Evolutionary conservation across 1,139 yeast species (phyloP), one percentile per base, ranked within the genome.

Genomic region (Wickerhamomyces sp.): DNA sequence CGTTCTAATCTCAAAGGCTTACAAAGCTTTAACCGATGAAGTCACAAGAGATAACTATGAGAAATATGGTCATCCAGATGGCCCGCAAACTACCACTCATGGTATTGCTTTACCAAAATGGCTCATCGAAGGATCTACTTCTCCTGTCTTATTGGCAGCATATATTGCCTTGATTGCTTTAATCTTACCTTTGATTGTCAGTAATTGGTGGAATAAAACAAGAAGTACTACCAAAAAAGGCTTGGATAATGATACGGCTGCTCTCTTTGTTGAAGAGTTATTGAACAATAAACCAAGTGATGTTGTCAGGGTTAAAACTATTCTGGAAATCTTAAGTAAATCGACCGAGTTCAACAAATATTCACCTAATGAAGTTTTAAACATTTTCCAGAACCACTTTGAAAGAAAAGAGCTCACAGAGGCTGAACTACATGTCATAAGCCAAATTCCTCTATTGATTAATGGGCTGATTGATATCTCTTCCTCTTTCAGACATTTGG

Each of bases 31-130:
- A 51, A 94, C 98, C 12, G 98, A 94, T 63, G 96, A 87, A 51
- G 77, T 72, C 26, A 80, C 89, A 10, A 81, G 81, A 54, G 87
- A 85, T 49, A 94, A 94, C 61, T 90, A 76, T 60, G 68, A 83
- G 56, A 81, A 78, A 55, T 92, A 82, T 57, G 99, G 99, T 34
- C 96, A 94, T 60, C 99, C 99, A 7, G 98, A 94, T 65, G 98
- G 98, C 30, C 96, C 95, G 36, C 96, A 88, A 61, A 87, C 87
- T 35, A 73, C 85, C n/a, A 69, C 83, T n/a, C 97, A 88, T 60
- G 98, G 98, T 42, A 89, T 94, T 62, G 99, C 97, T 0, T 67
- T 94, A 51, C 99, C 99, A 30, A 82, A 84, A 59, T 88, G 88
- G 64, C 72, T 94, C 52, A 88, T 94, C 31, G 96, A 88, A 51